phyloP scores from a whole-genome alignment of 2,329 filamentous ascomycete species.

The Chaetomium globosum region DNA sequence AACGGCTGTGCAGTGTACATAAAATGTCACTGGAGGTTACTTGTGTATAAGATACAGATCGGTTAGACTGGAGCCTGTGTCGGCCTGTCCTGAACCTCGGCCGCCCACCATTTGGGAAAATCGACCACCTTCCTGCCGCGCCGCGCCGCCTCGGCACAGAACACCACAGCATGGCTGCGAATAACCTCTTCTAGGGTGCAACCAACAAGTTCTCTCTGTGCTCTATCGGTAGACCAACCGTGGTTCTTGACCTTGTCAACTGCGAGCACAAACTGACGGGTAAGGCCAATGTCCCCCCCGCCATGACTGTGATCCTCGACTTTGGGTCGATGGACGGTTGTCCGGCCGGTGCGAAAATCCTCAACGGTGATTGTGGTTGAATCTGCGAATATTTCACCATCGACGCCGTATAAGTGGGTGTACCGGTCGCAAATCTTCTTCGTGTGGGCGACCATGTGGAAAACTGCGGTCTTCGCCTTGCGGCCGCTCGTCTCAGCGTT shows the following conservation, averaged over 20 bases:
- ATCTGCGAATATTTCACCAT: slow-evolving; percentile 86
- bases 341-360: slow-evolving; percentile 65
- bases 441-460: slow-evolving; percentile 94
- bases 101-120: slow-evolving; percentile 76
- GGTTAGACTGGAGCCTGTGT: slow-evolving; percentile 17
- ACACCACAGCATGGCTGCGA: slow-evolving; percentile 89
- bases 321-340: slow-evolving; percentile 61
- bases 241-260: slow-evolving; percentile 77
- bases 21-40: no score
- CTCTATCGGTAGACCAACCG: slow-evolving; percentile 65
- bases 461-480: slow-evolving; percentile 79
- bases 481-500: slow-evolving; percentile 45
- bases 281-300: slow-evolving; percentile 78
- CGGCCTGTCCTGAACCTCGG: slow-evolving; percentile 48
- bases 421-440: slow-evolving; percentile 84
- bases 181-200: slow-evolving; percentile 85
- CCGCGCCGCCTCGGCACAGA: slow-evolving; percentile 88
- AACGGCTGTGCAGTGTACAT: no score
- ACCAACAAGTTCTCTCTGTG: slow-evolving; percentile 75
- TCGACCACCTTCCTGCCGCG: slow-evolving; percentile 68
- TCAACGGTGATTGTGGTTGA: slow-evolving; percentile 74
- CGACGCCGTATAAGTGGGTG: slow-evolving; percentile 81
- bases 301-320: slow-evolving; percentile 66
- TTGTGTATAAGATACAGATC: neutral
- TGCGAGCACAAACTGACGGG: slow-evolving; percentile 79